A percentile compares a stretch with the other conserved stretches of the same genome.
phyloP scores from a whole-genome alignment of 805 yeast genomes.

The Candida railenensis region DNA sequence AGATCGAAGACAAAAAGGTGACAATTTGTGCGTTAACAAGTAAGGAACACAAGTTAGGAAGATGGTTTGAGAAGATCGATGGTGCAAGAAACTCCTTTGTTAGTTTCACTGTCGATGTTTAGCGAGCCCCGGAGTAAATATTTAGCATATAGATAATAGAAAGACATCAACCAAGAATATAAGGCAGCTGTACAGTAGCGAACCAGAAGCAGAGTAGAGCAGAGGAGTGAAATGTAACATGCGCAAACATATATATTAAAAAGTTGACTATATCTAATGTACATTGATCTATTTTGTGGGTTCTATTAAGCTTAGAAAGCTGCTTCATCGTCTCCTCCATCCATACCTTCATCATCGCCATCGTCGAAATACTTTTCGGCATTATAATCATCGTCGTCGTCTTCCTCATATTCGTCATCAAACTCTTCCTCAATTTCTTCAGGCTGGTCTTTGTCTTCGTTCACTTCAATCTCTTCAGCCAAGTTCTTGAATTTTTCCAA shows the following conservation, averaged over 20 bases:
- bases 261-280: neutral
- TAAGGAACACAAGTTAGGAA: constrained; percentile 85
- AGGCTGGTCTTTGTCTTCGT: constrained; percentile 39
- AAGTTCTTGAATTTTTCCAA: constrained; percentile 40
- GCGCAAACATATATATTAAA: no score
- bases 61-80: constrained; percentile 68
- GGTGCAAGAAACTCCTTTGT: constrained; percentile 74
- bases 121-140: constrained; percentile 6
- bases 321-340: constrained; percentile 64
- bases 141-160: constrained; percentile 1
- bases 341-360: constrained; percentile 59
- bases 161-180: neutral
- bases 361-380: constrained; percentile 79
- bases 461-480: constrained; percentile 46
- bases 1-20: constrained; percentile 51
- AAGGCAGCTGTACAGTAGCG: neutral
- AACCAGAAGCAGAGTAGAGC: neutral
- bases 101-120: constrained; percentile 32
- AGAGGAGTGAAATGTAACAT: no score
- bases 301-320: constrained; percentile 48
- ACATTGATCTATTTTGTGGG: neutral
- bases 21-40: constrained; percentile 60
- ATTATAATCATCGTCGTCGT: constrained; percentile 76
- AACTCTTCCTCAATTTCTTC: constrained; percentile 50
- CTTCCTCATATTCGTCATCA: constrained; percentile 71